A percentile compares a stretch with the other conserved stretches of the same genome.
Conservation (phyloP, 2,329 filamentous ascomycete species). For the Epichloe gansuensis region DNA sequence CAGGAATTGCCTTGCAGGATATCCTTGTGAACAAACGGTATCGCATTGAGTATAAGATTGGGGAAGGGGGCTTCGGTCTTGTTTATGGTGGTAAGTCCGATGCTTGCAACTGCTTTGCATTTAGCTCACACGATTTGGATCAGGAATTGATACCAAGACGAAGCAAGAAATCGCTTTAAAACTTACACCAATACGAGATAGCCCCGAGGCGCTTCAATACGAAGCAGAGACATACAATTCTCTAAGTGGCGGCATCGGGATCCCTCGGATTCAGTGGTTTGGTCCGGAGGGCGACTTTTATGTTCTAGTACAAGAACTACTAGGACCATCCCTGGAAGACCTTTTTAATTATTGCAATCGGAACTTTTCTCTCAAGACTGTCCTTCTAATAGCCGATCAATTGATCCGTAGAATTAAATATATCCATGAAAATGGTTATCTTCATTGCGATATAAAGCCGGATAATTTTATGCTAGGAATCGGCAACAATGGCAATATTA, state of each 20-base stretch:
- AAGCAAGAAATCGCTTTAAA: too few species aligned
- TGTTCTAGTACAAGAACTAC: slow-evolving; percentile 95
- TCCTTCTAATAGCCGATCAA: slow-evolving; percentile 90
- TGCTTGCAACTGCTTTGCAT: too few species aligned
- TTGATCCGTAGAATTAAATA: slow-evolving; percentile 98
- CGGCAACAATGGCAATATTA: slow-evolving; percentile 96
- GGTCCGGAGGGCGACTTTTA: slow-evolving; percentile 96
- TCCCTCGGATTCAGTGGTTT: too few species aligned
- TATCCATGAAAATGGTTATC: slow-evolving; percentile 98
- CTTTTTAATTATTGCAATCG: slow-evolving; percentile 99
- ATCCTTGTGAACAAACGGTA: neutral
- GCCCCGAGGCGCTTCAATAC: too few species aligned
- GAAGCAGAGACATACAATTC: too few species aligned
- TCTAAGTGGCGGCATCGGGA: too few species aligned
- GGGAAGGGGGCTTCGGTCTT: slow-evolving; percentile 3
- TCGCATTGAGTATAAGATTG: neutral
- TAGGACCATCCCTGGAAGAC: slow-evolving; percentile 91
- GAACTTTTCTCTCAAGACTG: slow-evolving; percentile 97
- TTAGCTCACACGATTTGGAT: too few species aligned
- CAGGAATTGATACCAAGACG: too few species aligned
- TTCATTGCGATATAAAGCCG: slow-evolving; percentile 98
- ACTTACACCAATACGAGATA: too few species aligned
- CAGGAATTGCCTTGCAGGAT: neutral
- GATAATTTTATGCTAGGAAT: slow-evolving; percentile 99
- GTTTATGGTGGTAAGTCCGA: neutral